Base-by-base conservation (phyloP, 805 yeast species). In the Wickerhamiella qilinensis region DNA sequence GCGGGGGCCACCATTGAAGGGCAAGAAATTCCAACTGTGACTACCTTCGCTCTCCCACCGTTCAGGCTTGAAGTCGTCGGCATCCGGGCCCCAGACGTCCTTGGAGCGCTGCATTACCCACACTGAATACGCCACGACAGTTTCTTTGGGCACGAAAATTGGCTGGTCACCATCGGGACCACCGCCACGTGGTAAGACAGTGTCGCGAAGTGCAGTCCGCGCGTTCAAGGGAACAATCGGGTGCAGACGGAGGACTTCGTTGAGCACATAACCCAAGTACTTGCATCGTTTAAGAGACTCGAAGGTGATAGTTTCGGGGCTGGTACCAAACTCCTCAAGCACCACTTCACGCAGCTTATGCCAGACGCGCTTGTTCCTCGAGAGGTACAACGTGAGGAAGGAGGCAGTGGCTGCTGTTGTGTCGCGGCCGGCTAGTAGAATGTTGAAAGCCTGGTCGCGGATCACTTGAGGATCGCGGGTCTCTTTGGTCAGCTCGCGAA, bases 1-100 rank as follows among this genome's bases (percentile, higher is more conserved):
- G 43, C 75, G 55, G 17, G 74, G 74, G 4, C 75, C 75, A 33
- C 74, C 75, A 47, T 68, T 67, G 55, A 68, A 68, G 15, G 73
- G 73, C 22, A 68, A 53, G 50, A 63, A 68, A 24, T 64, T 67
- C 73, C 73, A 68, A 6, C 66, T 63, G 37, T 59, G 54, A 27
- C 54, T 50, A 35, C 52, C 24, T 21, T 12, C 49, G 42, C 37
- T 35, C 19, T 45, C 51, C 47, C 47, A 44, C 4, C 43, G 46
- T 43, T 63, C 69, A 4, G 71, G 71, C 12, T 52, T 50, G 52
- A 60, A 66, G 24, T 42, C 58, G 4, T 51, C 40, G 20, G 64
- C 60, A 39, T 65, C 68, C 39, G 58, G 45, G 27, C 71, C 71
- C 52, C 58, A 66, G 38, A 45, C 47, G 17, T 44, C 54, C 18